Evolutionary conservation across 208 protist species (phyloP), one percentile per base, ranked within the genome.

Genomic region (Leptomonas seymouri): DNA sequence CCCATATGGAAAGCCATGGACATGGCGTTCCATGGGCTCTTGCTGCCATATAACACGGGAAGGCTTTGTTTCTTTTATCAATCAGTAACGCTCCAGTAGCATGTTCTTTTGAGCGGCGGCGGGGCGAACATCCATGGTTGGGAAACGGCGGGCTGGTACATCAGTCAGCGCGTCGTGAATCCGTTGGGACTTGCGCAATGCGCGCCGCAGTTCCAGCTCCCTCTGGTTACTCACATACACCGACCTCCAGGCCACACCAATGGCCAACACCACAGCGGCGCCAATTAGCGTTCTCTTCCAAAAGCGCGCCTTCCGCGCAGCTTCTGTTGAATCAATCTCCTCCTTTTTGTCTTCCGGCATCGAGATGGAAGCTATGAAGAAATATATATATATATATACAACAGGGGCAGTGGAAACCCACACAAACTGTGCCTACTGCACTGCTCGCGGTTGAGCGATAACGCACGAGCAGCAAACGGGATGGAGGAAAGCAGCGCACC

Each of bases 141-240:
- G 65, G 78, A 91, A 94, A 44, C 79, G 78, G 0, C 75, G 74
- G 5, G 61, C 89, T 0, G 89, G 85, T 4, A 86, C 80, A 27
- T 91, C 89, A 0, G 36, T 31, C 16, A 94, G 60, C 0, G 82
- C 65, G 11, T 71, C 68, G 12, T 71, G n/a, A 3, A 90, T 57
- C 51, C 51, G 58, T 31, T 79, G 74, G 3, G 89, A 70, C 36
- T 71, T 58, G 15, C 80, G 67, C n/a, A 67, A 20, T 0, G 74
- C 67, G 14, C 78, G 73, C 0, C 78, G 80, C 16, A 77, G 0
- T 18, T 74, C 18, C 34, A 91, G 71, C 44, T 91, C 84, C 0
- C 64, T 55, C 23, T 91, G 83, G 71, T 94, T 94, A 16, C 75
- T 74, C 25, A 72, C 65, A 67, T 92, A 94, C 34, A 90, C 71